A percentile compares a stretch with the other conserved stretches of the same genome.
These are phyloP conservation scores for Clavispora carvajalis DNA, from an alignment of 805 yeast species.

Conservation along the genomic window DNA sequence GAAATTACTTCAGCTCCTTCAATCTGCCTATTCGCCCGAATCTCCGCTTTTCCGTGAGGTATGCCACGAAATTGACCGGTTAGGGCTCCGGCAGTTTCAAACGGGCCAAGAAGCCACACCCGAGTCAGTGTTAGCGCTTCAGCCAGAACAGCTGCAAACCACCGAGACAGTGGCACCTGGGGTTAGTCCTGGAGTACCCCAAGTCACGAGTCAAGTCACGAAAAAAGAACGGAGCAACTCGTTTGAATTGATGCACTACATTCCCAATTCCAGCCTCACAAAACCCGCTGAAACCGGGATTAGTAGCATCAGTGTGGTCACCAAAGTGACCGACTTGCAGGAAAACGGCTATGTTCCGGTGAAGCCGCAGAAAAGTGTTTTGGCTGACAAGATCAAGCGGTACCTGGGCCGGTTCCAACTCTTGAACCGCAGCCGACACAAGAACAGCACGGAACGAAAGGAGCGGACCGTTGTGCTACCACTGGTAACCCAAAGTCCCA, in stretches of 20 bases:
- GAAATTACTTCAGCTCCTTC: constrained; percentile 1
- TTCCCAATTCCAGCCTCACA: constrained; percentile 14
- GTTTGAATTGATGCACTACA: constrained; percentile 22
- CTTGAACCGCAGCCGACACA: constrained; percentile 6
- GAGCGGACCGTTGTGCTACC: no score
- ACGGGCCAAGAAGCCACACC: neutral
- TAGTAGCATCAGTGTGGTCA: constrained; percentile 30
- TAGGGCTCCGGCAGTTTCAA: constrained; percentile 6
- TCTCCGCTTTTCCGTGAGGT: constrained; percentile 10
- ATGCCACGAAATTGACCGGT: constrained; percentile 4
- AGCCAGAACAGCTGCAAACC: neutral
- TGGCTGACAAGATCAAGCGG: constrained; percentile 8
- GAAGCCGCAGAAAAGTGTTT: neutral
- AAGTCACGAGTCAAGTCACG: no score
- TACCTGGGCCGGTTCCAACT: constrained; percentile 14
- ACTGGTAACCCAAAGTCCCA: neutral
- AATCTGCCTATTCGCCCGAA: neutral
- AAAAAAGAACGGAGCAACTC: constrained; percentile 21
- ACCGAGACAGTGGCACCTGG: no score
- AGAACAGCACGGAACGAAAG: no score
- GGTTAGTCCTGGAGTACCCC: no score
- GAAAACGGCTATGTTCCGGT: constrained; percentile 14
- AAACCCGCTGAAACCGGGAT: constrained; percentile 28
- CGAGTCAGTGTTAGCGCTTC: neutral
- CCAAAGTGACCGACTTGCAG: constrained; percentile 14